phyloP scores from a whole-genome alignment of 106 monocot species.

The Platanthera zijinensis region DNA sequence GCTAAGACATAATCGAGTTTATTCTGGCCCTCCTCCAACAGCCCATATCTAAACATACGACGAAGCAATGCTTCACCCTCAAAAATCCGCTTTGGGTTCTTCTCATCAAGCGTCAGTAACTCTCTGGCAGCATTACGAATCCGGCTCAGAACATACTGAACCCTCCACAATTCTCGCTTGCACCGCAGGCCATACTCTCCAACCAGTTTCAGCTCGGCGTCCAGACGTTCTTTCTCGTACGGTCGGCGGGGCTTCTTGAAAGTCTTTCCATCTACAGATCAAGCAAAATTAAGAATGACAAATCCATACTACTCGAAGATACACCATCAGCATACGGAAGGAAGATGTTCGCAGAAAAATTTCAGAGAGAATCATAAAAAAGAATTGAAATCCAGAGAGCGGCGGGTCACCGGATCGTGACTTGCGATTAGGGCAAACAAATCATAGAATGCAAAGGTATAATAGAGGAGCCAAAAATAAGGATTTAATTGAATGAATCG shows the following conservation, averaged over 20 bases:
- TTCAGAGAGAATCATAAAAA: not conserved
- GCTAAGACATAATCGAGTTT: slow-evolving; percentile 92
- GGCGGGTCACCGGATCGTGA: not conserved
- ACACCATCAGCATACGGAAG: not conserved
- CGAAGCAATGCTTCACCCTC: slow-evolving; percentile 85
- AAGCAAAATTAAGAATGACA: not conserved
- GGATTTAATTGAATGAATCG: not conserved
- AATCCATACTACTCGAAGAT: not conserved
- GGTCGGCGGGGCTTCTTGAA: slow-evolving; percentile 96
- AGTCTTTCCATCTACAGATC: slow-evolving; percentile 71
- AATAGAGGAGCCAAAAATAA: not conserved
- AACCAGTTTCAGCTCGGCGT: slow-evolving; percentile 85
- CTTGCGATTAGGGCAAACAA: not conserved
- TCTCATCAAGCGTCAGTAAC: slow-evolving; percentile 83
- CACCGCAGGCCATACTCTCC: slow-evolving; percentile 90
- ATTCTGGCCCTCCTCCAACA: slow-evolving; percentile 73
- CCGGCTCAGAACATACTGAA: slow-evolving; percentile 79
- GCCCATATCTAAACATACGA: slow-evolving; percentile 78
- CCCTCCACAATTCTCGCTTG: slow-evolving; percentile 89
- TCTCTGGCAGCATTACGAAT: slow-evolving; percentile 88
- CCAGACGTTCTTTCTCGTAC: slow-evolving; percentile 89
- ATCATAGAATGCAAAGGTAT: not conserved
- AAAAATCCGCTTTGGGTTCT: slow-evolving; percentile 71
- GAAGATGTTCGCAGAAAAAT: not conserved
- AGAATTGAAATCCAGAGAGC: not conserved